Evolutionary conservation across 768 basidiomycete genomes (phyloP), one percentile per base, ranked within the genome.

Genomic region (Rhodotorula taiwanensis): DNA sequence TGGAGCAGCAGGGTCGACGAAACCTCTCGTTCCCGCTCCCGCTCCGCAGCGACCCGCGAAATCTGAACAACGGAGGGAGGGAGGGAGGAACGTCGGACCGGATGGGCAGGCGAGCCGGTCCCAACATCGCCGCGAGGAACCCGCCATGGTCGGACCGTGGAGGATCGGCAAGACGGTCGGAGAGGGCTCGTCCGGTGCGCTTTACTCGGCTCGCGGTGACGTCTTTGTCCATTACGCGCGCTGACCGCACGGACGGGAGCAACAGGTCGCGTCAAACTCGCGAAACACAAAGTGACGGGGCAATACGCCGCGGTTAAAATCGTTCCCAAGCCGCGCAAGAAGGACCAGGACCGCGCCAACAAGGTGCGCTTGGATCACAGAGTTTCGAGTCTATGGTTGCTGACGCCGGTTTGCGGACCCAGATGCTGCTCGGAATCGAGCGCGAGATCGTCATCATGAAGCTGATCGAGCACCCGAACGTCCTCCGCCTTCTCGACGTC

Each of bases 361-460:
- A 69, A 69, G 56, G 67, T 69, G 58, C 44, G 62, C 55, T 27
- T 6, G 67, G 70, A 70, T n/a, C 21, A 15, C 34, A 10, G 10
- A 13, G 15, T 25, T 44, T n/a, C 25, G 30, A 5, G 18, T 23
- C 14, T 4, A 47, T 21, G 5, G n/a, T 21, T 18, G 23, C 48
- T 55, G 53, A 57, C 55, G 43, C 2, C 2, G 13, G 4, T 14
- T 33, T 21, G 21, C 23, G 13, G 18, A 87, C 9, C 86, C 76
- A 89, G 75, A 70, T 73, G 34, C 67, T 76, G n/a, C 60, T 93
- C 51, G 87, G 88, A 6, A 86, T 97, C 63, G 91, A 95, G 75
- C 80, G 89, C 67, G 93, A 98, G 76, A 94, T 98, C 64, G 89
- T 88, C 59, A 92, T 97, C 85, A 94, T 98, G 93, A 98, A 97